Evolutionary conservation across 169 alveolate genomes (phyloP), one percentile per base, ranked within the genome.

Genomic region (Plasmodium berghei): DNA sequence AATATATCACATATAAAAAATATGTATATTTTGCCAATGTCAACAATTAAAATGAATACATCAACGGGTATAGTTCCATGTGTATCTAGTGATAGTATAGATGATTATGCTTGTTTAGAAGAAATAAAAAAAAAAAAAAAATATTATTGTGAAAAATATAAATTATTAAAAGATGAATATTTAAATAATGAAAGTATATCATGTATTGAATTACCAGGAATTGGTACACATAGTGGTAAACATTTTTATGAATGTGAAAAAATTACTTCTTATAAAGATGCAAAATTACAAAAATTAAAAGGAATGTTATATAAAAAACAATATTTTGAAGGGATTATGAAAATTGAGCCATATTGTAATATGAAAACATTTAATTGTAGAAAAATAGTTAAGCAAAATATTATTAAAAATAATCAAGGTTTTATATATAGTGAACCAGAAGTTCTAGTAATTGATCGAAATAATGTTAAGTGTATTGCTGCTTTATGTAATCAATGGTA

Each of bases 81-180:
- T 24, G 99, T 99, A 0, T 99, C 99, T n/a, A 96, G 99, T 28
- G 99, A 99, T 88, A 96, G 99, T 9, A 99, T 99, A n/a, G 99
- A 98, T 90, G 99, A 99, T 89, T 99, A 97, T 93, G 99, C 98
- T 5, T 97, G 99, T 46, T 88, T 97, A 80, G 94, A 95, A 85
- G 99, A 96, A 63, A 96, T 97, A 80, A 92, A 96, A 92, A 96
- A 95, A 56, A 98, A 98, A 92, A 95, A 94, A 28, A 96, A 73
- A 22, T 94, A 92, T 73, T 94, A 86, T 73, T 92, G 93, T 73
- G 95, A 92, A 70, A 94, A 94, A 55, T 94, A 94, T 62, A 92
- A 92, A 28, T 5, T 34, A 34, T 92, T 94, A 18, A 87, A 86
- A 9, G 93, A 91, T 34, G 96, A 75, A 63, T 95, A 86, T 66